These are phyloP conservation scores for Cutaneotrichosporon spelunceum DNA, from an alignment of 1,284 basidiomycete genomes.

Conservation along the genomic window DNA sequence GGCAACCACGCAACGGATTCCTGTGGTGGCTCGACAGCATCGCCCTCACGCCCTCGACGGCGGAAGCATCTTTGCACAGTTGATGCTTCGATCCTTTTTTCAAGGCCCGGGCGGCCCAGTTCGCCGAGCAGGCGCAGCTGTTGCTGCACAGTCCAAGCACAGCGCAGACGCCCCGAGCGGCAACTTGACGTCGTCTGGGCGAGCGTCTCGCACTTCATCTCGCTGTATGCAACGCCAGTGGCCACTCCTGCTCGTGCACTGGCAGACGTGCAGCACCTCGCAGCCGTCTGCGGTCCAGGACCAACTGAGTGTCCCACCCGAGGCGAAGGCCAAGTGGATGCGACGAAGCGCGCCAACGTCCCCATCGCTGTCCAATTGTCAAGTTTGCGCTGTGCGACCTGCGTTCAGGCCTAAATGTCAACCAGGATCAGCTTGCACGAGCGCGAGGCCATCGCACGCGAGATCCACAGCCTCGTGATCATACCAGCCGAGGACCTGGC, in stretches of 20 bases:
- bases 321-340: conserved; percentile 38
- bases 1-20: conserved; percentile 19
- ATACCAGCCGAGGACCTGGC: conserved; percentile 51
- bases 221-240: conserved; percentile 50
- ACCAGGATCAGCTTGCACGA: conserved; percentile 43
- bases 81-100: conserved; percentile 17
- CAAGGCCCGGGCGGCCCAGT: conserved; percentile 14
- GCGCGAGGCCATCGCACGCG: conserved; percentile 44
- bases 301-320: conserved; percentile 23
- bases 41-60: conserved; percentile 20
- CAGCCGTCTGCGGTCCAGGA: conserved; percentile 41
- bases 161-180: conserved; percentile 22
- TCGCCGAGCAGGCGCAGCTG: conserved; percentile 42
- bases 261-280: conserved; percentile 49
- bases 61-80: conserved; percentile 9
- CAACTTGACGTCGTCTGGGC: conserved; percentile 51
- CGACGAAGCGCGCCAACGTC: conserved; percentile 47
- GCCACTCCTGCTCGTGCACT: conserved; percentile 47
- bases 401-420: conserved; percentile 36
- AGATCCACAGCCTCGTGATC: conserved; percentile 47
- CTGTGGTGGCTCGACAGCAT: conserved; percentile 31
- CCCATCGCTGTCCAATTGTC: conserved; percentile 47
- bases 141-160: conserved; percentile 34
- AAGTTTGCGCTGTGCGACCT: conserved; percentile 51
- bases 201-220: conserved; percentile 48